Evolutionary conservation across 495 filamentous ascomycete genomes (phyloP).

Genomic region (Penicillium angulare): DNA sequence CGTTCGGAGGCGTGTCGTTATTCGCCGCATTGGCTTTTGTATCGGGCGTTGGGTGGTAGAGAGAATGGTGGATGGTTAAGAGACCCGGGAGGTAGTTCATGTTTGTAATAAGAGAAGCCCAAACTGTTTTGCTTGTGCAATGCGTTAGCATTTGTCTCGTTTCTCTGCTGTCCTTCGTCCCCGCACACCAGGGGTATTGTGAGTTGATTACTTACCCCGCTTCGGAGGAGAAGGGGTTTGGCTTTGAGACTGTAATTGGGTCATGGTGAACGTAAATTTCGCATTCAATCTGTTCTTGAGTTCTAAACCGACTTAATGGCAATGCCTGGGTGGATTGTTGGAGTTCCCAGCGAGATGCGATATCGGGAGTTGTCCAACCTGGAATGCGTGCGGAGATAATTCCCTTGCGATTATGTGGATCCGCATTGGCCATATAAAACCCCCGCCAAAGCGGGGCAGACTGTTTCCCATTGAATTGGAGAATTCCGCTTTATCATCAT

Average conservation of each 20-base stretch:
- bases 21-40: not conserved
- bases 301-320: too few species aligned
- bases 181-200: not conserved
- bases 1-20: not conserved
- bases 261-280: not conserved
- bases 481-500: too few species aligned
- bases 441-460: too few species aligned
- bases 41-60: slow-evolving; percentile 15
- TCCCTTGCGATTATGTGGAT: too few species aligned
- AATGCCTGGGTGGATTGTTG: too few species aligned
- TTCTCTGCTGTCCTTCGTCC: not conserved
- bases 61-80: slow-evolving; percentile 29
- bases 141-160: slow-evolving; percentile 5
- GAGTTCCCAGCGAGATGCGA: too few species aligned
- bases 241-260: not conserved
- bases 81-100: slow-evolving; percentile 31
- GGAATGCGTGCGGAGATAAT: too few species aligned
- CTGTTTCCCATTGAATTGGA: too few species aligned
- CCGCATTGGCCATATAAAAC: too few species aligned
- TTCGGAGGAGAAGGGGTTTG: slow-evolving; percentile 15
- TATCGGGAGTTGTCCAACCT: too few species aligned
- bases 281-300: not conserved
- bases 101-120: slow-evolving; percentile 33
- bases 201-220: slow-evolving; percentile 6
- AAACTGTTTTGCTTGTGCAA: slow-evolving; percentile 7